phyloP scores from a whole-genome alignment of 2,329 filamentous ascomycete genomes.

The Monosporascus cannonballus region DNA sequence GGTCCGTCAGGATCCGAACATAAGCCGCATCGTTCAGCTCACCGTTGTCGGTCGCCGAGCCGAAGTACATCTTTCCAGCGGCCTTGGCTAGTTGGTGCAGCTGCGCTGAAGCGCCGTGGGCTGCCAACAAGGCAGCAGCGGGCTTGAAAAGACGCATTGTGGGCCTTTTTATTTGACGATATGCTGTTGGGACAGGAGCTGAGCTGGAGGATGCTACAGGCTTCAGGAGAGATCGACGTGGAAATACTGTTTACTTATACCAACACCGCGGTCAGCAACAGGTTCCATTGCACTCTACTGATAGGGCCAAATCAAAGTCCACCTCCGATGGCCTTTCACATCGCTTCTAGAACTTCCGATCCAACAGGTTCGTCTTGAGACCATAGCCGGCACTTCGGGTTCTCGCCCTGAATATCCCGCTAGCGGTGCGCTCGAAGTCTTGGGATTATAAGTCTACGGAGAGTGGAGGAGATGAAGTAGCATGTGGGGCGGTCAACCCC shows the following conservation, averaged over 20 bases:
- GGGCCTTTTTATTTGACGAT: too few relatives aligned
- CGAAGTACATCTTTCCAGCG: constrained; percentile 56
- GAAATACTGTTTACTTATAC: too few relatives aligned
- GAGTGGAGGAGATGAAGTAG: not conserved
- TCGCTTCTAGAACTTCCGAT: too few relatives aligned
- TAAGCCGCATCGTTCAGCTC: constrained; percentile 50
- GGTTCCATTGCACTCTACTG: too few relatives aligned
- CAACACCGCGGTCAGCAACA: too few relatives aligned
- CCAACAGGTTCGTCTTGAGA: not conserved
- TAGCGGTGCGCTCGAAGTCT: not conserved
- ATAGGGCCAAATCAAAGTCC: too few relatives aligned
- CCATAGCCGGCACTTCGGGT: too few relatives aligned
- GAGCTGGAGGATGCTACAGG: too few relatives aligned
- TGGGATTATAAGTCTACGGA: not conserved
- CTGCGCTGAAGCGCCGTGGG: constrained; percentile 20
- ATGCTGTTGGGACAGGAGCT: too few relatives aligned
- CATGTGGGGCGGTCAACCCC: not conserved
- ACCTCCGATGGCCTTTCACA: too few relatives aligned
- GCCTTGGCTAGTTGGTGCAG: constrained; percentile 49
- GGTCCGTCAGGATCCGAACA: constrained; percentile 46
- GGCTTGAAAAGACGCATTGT: not conserved
- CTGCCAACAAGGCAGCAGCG: constrained; percentile 7
- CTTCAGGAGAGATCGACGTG: not conserved
- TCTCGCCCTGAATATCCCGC: too few relatives aligned
- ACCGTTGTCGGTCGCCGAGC: constrained; percentile 56